Evolutionary conservation across 371 early-diverging fungal genomes (phyloP).

Genomic region (Encephalitozoon romaleae): DNA sequence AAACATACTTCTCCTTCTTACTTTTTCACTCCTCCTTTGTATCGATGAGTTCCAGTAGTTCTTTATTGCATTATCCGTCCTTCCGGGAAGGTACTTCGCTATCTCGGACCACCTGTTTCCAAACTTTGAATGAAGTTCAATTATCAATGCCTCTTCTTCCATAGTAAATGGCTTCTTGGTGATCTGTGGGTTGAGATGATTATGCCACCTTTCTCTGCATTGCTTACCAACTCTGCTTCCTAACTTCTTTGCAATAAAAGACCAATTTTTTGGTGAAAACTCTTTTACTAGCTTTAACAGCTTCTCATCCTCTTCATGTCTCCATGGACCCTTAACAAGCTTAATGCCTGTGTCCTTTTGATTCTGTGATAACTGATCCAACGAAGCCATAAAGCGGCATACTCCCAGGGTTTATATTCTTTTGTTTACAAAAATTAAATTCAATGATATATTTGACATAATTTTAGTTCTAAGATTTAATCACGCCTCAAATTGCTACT

Average conservation of each 20-base stretch:
- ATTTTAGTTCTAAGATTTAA: neutral
- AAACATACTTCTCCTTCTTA: slow-evolving; percentile 46
- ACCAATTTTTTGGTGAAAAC: slow-evolving; percentile 60
- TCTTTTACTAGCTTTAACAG: slow-evolving; percentile 49
- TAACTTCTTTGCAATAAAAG: slow-evolving; percentile 57
- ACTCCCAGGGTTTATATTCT: neutral
- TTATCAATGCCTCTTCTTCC: slow-evolving; percentile 55
- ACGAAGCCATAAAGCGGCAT: neutral
- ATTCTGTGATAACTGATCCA: slow-evolving; percentile 3
- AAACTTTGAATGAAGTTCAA: slow-evolving; percentile 52
- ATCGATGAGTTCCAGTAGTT: slow-evolving; percentile 61
- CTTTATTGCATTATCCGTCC: slow-evolving; percentile 63
- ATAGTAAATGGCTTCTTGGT: slow-evolving; percentile 60
- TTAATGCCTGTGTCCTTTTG: slow-evolving; percentile 6
- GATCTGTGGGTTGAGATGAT: slow-evolving; percentile 61
- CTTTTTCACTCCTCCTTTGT: slow-evolving; percentile 49
- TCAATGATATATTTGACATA: slow-evolving; percentile 6
- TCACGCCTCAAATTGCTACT: neutral
- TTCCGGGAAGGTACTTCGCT: slow-evolving; percentile 58
- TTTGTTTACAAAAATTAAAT: slow-evolving; percentile 18
- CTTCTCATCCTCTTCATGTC: slow-evolving; percentile 59
- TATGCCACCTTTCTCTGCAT: slow-evolving; percentile 63
- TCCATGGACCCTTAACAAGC: slow-evolving; percentile 61
- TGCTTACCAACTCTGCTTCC: slow-evolving; percentile 61
- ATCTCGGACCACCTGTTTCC: slow-evolving; percentile 62